phyloP scores from a whole-genome alignment of 2,329 filamentous ascomycete species.

The Colletotrichum brevisporum region DNA sequence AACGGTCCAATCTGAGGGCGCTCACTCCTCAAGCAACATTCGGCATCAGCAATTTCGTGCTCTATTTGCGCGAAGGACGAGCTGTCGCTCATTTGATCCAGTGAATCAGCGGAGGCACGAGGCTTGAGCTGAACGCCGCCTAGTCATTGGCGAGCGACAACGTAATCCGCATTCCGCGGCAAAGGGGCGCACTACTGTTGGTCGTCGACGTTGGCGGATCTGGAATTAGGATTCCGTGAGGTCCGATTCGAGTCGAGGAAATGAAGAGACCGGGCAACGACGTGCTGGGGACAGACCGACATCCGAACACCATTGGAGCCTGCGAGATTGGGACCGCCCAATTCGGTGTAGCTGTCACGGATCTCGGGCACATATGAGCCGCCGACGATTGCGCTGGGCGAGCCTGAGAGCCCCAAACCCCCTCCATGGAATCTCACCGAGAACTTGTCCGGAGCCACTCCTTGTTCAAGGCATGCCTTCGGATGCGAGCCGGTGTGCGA shows the following conservation, averaged over 20 bases:
- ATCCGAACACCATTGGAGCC: neutral
- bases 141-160: neutral
- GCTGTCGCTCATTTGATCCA: neutral
- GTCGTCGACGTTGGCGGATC: neutral
- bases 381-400: neutral
- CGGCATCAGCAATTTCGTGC: neutral
- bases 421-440: neutral
- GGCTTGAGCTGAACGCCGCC: slow-evolving; percentile 9
- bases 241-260: neutral
- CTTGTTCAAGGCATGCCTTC: slow-evolving; percentile 11
- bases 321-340: slow-evolving; percentile 1
- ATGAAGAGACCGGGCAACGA: neutral
- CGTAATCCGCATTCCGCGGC: slow-evolving; percentile 6
- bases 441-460: neutral
- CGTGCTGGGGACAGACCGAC: neutral
- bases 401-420: neutral
- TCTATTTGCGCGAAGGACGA: neutral
- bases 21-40: neutral
- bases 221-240: neutral
- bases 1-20: no score
- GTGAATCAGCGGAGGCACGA: slow-evolving; percentile 5
- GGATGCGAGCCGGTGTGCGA: slow-evolving; percentile 18
- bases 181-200: slow-evolving; percentile 9
- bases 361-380: neutral
- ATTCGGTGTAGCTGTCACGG: neutral